A percentile compares a stretch with the other conserved stretches of the same genome.
Evolutionary conservation across 768 basidiomycete species (phyloP).

Genomic region (Cystobasidium onofrii): DNA sequence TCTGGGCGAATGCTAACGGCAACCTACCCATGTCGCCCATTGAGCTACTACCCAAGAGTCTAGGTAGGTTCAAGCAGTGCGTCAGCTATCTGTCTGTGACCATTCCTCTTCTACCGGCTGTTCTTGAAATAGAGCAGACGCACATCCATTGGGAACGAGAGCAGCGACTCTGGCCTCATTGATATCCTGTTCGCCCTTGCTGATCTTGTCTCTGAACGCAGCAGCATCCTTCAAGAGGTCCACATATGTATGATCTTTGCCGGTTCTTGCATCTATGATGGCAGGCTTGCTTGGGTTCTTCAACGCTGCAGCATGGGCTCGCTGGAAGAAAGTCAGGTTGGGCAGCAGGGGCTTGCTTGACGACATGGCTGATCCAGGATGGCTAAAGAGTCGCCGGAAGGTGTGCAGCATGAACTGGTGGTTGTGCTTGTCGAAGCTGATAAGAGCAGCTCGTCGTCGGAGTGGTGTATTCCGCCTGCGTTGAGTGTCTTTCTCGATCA

Average conservation of each 20-base stretch:
- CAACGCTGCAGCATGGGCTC: slow-evolving; percentile 6
- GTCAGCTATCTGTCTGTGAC: too few species aligned
- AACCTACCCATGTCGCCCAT: slow-evolving; percentile 31
- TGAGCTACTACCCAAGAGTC: slow-evolving; percentile 33
- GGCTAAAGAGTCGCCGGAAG: not conserved
- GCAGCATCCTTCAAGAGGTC: slow-evolving; percentile 20
- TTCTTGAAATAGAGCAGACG: slow-evolving; percentile 2
- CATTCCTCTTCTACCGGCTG: too few species aligned
- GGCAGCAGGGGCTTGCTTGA: slow-evolving; percentile 12
- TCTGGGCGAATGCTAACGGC: not conserved
- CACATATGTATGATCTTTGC: slow-evolving; percentile 8
- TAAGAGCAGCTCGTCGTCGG: too few species aligned
- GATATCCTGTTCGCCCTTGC: not conserved
- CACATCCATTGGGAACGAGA: slow-evolving; percentile 29
- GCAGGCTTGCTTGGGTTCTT: slow-evolving; percentile 30
- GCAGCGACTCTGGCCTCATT: slow-evolving; percentile 17
- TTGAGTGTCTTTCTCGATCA: too few species aligned
- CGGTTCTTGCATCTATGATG: slow-evolving; percentile 19
- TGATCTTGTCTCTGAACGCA: slow-evolving; percentile 14
- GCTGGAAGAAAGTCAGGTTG: slow-evolving; percentile 2
- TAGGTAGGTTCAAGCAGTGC: not conserved
- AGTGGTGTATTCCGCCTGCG: too few species aligned
- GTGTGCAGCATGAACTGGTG: not conserved
- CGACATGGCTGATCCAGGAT: not conserved
- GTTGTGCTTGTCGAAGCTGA: not conserved